Evolutionary conservation across 2,329 filamentous ascomycete species (phyloP).

Genomic region (Cordyceps javanica): DNA sequence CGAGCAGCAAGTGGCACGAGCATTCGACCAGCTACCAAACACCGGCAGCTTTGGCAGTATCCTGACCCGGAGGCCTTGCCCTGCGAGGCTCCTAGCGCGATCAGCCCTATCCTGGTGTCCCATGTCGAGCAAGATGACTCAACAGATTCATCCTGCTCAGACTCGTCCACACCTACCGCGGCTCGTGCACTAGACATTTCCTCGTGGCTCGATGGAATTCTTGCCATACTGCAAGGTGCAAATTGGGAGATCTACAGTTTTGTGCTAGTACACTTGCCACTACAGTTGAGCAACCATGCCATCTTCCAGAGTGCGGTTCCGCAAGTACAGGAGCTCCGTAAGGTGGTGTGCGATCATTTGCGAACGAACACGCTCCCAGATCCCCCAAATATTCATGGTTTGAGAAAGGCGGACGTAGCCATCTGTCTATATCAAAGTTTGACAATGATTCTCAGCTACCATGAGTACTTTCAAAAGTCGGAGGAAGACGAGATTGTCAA

Average conservation of each 20-base stretch:
- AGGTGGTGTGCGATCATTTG: slow-evolving; percentile 75
- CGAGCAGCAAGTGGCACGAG: slow-evolving; percentile 38
- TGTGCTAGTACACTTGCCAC: slow-evolving; percentile 75
- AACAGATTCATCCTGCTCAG: slow-evolving; percentile 17
- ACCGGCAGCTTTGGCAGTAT: slow-evolving; percentile 52
- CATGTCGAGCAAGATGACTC: slow-evolving; percentile 21
- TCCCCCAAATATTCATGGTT: slow-evolving; percentile 68
- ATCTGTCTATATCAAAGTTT: slow-evolving; percentile 83
- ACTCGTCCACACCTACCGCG: slow-evolving; percentile 20
- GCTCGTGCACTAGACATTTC: slow-evolving; percentile 51
- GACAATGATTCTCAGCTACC: slow-evolving; percentile 85
- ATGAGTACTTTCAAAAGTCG: slow-evolving; percentile 72
- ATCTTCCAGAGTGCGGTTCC: slow-evolving; percentile 69
- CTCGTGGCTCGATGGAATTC: slow-evolving; percentile 70
- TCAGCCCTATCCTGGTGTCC: slow-evolving; percentile 48
- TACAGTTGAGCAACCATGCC: slow-evolving; percentile 84
- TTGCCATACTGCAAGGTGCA: slow-evolving; percentile 65
- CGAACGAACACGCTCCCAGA: slow-evolving; percentile 72
- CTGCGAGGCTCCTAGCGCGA: slow-evolving; percentile 35
- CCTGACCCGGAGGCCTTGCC: slow-evolving; percentile 53
- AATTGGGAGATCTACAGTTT: slow-evolving; percentile 95
- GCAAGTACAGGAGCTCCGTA: slow-evolving; percentile 70
- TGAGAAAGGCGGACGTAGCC: slow-evolving; percentile 82
- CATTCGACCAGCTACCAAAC: slow-evolving; percentile 27
- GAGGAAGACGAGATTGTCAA: slow-evolving; percentile 88